Conservation (phyloP, 2,329 filamentous ascomycete species). For the Colletotrichum cordylinicola region DNA sequence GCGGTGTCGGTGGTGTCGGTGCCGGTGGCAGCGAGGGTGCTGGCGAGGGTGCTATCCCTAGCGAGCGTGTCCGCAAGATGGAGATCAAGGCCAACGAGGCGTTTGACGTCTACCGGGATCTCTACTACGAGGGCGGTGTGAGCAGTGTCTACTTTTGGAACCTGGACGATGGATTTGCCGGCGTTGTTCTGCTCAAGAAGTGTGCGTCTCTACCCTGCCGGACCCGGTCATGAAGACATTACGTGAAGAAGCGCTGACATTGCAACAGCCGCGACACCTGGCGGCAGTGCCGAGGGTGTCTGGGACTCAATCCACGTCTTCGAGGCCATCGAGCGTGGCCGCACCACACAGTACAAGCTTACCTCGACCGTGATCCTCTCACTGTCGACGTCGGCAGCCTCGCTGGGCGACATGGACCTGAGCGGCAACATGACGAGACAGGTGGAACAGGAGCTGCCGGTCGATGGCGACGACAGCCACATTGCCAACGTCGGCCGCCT, state of each 20-base stretch:
- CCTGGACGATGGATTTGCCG: constrained; percentile 95
- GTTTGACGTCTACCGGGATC: constrained; percentile 94
- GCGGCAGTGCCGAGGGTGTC: constrained; percentile 73
- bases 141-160: constrained; percentile 99
- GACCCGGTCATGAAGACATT: not conserved
- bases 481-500: constrained; percentile 93
- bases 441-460: constrained; percentile 87
- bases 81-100: constrained; percentile 94
- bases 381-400: constrained; percentile 65
- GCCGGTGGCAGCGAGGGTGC: constrained; percentile 62
- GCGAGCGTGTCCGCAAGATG: constrained; percentile 90
- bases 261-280: constrained; percentile 66
- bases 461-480: constrained; percentile 90
- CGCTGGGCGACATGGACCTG: constrained; percentile 86
- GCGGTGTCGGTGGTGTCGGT: constrained; percentile 55
- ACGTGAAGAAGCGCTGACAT: not conserved
- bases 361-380: constrained; percentile 96
- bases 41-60: constrained; percentile 84
- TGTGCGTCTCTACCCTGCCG: constrained; percentile 54
- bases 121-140: constrained; percentile 97
- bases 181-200: constrained; percentile 95
- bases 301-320: constrained; percentile 99
- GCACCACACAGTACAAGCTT: constrained; percentile 95
- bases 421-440: constrained; percentile 98
- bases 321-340: constrained; percentile 90